These are phyloP conservation scores for Phylloporus scabripes DNA, from an alignment of 768 basidiomycete genomes.

Conservation along the genomic window DNA sequence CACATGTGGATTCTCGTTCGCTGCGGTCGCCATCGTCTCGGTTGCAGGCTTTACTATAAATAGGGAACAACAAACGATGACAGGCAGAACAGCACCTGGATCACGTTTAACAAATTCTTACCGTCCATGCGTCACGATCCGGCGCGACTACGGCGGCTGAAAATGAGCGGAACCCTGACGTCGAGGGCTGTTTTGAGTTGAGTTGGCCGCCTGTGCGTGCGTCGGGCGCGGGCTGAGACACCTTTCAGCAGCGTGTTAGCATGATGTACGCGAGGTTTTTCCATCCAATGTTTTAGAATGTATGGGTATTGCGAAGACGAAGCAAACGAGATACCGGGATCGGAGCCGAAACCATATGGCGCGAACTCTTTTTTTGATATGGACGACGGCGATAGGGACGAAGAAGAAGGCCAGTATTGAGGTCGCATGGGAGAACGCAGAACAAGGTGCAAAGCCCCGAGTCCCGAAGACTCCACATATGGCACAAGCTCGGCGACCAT, in stretches of 20 bases:
- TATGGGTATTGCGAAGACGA: background rate
- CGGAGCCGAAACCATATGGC: constrained; percentile 4
- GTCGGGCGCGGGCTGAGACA: background rate
- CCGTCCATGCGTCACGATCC: constrained; percentile 6
- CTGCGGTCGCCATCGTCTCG: constrained; percentile 7
- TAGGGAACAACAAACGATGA: background rate
- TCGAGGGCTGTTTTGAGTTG: too few relatives aligned
- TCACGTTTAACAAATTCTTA: constrained; percentile 1
- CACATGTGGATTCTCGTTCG: constrained; percentile 17
- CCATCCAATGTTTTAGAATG: constrained; percentile 22
- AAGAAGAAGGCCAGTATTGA: too few relatives aligned
- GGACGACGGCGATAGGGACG: constrained; percentile 1
- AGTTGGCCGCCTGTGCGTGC: background rate
- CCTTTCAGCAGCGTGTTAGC: constrained; percentile 9
- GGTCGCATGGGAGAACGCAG: background rate
- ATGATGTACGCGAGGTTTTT: constrained; percentile 19
- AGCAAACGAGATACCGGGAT: constrained; percentile 1
- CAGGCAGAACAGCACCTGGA: constrained; percentile 2
- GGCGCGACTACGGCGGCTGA: background rate
- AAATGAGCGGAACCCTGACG: too few relatives aligned
- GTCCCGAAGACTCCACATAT: constrained; percentile 7
- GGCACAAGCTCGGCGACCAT: background rate
- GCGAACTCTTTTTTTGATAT: constrained; percentile 14
- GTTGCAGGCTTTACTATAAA: constrained; percentile 10
- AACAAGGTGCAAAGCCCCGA: background rate